phyloP scores from a whole-genome alignment of 768 basidiomycete genomes.

The Lentinula boryana region DNA sequence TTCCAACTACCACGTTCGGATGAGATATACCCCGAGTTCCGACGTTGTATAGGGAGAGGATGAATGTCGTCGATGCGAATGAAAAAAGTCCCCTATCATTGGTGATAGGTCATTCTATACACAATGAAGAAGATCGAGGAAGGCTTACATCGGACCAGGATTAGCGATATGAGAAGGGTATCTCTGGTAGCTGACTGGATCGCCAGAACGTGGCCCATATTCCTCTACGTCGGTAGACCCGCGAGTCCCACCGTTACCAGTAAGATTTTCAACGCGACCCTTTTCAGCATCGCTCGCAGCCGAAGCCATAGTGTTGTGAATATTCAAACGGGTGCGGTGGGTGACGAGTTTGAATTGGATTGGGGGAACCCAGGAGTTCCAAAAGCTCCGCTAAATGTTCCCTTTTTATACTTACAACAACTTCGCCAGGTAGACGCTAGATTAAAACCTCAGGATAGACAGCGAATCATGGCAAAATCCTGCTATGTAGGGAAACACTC shows the following conservation, averaged over 20 bases:
- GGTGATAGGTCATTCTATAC: background rate
- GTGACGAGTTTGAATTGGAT: background rate
- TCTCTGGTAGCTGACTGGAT: constrained; percentile 4
- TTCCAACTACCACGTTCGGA: constrained; percentile 67
- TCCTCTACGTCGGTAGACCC: constrained; percentile 4
- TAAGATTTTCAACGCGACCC: background rate
- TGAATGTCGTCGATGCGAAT: constrained; percentile 63
- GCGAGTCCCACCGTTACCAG: background rate
- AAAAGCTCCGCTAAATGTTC: background rate
- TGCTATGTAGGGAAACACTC: background rate
- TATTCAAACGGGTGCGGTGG: background rate
- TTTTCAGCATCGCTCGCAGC: background rate
- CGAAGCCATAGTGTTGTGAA: background rate
- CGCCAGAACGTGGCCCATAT: constrained; percentile 3
- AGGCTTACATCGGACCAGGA: constrained; percentile 24
- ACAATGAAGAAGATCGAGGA: background rate
- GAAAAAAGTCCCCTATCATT: constrained; percentile 27
- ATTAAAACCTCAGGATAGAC: background rate
- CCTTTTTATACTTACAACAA: background rate
- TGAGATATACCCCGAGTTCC: constrained; percentile 38
- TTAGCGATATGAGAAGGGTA: constrained; percentile 24
- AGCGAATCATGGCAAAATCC: background rate
- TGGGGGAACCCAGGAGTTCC: background rate
- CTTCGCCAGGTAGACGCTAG: background rate
- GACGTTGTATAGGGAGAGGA: constrained; percentile 65